A percentile compares a stretch with the other conserved stretches of the same genome.
phyloP scores from a whole-genome alignment of 2,329 filamentous ascomycete genomes.

The Aspergillus niger region DNA sequence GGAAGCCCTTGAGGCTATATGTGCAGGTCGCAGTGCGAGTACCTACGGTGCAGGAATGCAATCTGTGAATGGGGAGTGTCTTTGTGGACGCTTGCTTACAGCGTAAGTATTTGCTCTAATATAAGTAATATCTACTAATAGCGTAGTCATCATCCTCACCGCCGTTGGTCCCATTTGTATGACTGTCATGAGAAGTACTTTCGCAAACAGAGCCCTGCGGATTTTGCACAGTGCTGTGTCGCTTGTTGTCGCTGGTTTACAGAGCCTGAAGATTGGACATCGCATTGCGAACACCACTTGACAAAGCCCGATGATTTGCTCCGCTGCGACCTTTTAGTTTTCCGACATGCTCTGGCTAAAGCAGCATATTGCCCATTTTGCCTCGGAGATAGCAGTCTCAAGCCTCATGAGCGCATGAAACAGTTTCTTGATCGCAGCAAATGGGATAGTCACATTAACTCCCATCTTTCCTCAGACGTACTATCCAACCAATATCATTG shows the following conservation, averaged over 20 bases:
- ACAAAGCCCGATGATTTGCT: conserved; percentile 12
- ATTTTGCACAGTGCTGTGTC: conserved; percentile 17
- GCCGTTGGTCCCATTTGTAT: conserved; percentile 19
- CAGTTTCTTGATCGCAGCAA: conserved; percentile 8
- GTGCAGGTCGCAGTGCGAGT: neutral
- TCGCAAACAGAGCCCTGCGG: neutral
- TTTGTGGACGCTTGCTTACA: neutral
- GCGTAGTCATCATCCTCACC: conserved; percentile 10
- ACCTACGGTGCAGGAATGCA: conserved; percentile 7
- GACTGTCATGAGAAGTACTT: conserved; percentile 10
- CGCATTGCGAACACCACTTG: conserved; percentile 16
- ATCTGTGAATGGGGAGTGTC: conserved; percentile 5
- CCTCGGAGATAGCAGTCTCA: conserved; percentile 7
- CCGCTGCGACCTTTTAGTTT: conserved; percentile 17
- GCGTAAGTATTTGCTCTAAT: conserved; percentile 8
- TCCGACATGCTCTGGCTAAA: conserved; percentile 17
- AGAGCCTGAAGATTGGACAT: conserved; percentile 8
- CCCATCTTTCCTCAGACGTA: neutral
- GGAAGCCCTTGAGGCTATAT: conserved; percentile 12
- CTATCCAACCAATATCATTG: conserved; percentile 2
- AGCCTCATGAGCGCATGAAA: conserved; percentile 1
- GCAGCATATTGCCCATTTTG: conserved; percentile 16
- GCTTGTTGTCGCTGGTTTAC: conserved; percentile 15
- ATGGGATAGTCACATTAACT: conserved; percentile 7
- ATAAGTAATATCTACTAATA: neutral